Evolutionary conservation across 1,284 basidiomycete genomes (phyloP).

Genomic region (Boletus sp.): DNA sequence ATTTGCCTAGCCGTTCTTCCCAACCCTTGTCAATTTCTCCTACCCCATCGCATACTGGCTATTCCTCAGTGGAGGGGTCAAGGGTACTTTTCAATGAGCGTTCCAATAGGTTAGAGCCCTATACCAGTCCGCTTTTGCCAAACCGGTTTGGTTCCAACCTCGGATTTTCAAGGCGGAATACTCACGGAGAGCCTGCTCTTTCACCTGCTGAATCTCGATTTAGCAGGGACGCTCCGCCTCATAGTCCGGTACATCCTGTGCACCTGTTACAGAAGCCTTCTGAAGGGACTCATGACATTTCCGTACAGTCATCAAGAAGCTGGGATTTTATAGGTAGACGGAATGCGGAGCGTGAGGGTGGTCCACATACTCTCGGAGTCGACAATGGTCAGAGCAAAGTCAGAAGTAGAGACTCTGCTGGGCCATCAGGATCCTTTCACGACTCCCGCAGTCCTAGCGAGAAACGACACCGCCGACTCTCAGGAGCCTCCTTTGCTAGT

Average conservation of each 20-base stretch:
- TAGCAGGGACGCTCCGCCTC: slow-evolving; percentile 45
- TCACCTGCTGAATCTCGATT: slow-evolving; percentile 44
- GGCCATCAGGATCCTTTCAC: slow-evolving; percentile 14
- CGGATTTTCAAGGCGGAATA: slow-evolving; percentile 40
- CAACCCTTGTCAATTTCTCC: slow-evolving; percentile 33
- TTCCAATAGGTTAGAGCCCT: slow-evolving; percentile 80
- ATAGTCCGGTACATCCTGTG: slow-evolving; percentile 38
- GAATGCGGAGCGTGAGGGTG: slow-evolving; percentile 20
- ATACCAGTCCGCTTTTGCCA: slow-evolving; percentile 42
- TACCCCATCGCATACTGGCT: slow-evolving; percentile 38
- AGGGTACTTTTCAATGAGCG: slow-evolving; percentile 87
- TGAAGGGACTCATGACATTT: slow-evolving; percentile 18
- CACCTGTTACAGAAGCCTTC: slow-evolving; percentile 49
- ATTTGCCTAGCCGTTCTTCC: slow-evolving; percentile 37
- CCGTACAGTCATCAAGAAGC: slow-evolving; percentile 18
- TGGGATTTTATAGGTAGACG: slow-evolving; percentile 21
- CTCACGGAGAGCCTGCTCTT: slow-evolving; percentile 40
- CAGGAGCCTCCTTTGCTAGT: slow-evolving; percentile 28
- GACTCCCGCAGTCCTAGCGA: slow-evolving; percentile 22
- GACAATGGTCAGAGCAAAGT: slow-evolving; percentile 22
- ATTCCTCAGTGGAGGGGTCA: slow-evolving; percentile 51
- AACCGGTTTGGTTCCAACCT: slow-evolving; percentile 31
- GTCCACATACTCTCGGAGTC: slow-evolving; percentile 6
- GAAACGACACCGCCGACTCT: slow-evolving; percentile 28
- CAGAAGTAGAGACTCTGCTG: slow-evolving; percentile 19